Evolutionary conservation across 345 rosid species (phyloP).

Genomic region (Eutrema heterophyllum): DNA sequence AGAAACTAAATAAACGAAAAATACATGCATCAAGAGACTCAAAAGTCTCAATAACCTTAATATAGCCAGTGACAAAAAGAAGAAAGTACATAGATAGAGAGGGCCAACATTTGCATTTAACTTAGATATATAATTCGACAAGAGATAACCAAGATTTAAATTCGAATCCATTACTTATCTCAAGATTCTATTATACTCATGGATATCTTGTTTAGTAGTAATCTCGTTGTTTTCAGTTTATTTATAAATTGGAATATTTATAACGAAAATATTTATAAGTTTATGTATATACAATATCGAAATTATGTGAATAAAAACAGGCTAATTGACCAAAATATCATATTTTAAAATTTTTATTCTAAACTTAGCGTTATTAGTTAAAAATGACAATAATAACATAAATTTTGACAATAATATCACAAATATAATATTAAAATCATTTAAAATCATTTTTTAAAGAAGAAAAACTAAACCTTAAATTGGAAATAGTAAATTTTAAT

Average conservation of each 20-base stretch:
- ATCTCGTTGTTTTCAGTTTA: neutral
- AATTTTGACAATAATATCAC: too few species aligned
- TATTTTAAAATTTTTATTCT: too few species aligned
- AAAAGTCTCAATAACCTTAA: conserved; percentile 15
- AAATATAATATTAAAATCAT: too few species aligned
- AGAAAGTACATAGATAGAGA: conserved; percentile 11
- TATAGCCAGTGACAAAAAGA: conserved; percentile 14
- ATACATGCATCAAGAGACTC: neutral
- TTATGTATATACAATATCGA: too few species aligned
- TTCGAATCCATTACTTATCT: neutral
- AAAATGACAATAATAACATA: too few species aligned
- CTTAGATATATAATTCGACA: neutral
- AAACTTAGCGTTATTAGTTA: too few species aligned
- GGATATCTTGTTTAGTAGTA: neutral
- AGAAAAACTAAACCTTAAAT: too few species aligned
- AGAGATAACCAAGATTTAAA: neutral
- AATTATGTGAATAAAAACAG: too few species aligned
- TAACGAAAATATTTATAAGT: neutral
- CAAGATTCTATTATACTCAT: neutral
- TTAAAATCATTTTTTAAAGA: too few species aligned
- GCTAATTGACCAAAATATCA: too few species aligned
- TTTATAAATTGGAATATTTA: neutral
- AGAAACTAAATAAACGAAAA: conserved; percentile 12
- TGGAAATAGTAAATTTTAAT: too few species aligned
- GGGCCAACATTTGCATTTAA: conserved; percentile 14